phyloP scores from a whole-genome alignment of 1,139 yeast species.

The Yamadazyma aaseri region DNA sequence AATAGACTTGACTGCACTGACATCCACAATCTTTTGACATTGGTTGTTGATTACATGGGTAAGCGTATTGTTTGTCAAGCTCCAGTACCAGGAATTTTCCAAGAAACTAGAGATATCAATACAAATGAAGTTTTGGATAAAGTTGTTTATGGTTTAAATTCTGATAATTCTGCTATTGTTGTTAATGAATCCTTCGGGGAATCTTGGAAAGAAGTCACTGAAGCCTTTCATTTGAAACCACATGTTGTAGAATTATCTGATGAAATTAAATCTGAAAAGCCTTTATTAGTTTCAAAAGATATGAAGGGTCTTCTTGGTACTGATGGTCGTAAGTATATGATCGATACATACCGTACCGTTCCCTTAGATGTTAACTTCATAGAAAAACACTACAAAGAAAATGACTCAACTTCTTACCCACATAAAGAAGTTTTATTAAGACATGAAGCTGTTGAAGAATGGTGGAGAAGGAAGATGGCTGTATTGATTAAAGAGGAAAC shows the following conservation, averaged over 20 bases:
- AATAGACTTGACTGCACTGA: conserved; percentile 66
- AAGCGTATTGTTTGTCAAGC: conserved; percentile 88
- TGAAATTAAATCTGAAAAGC: conserved; percentile 34
- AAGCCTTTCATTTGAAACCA: conserved; percentile 73
- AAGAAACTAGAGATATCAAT: conserved; percentile 33
- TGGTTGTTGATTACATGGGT: conserved; percentile 87
- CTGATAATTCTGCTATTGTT: conserved; percentile 52
- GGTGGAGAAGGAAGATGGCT: conserved; percentile 77
- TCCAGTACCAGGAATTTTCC: conserved; percentile 95
- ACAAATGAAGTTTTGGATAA: conserved; percentile 38
- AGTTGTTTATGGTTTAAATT: conserved; percentile 73
- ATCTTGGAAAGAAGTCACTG: conserved; percentile 62
- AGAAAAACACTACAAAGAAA: conserved; percentile 49
- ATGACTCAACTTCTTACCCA: conserved; percentile 60
- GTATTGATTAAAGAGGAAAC: conserved; percentile 51
- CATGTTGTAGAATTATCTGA: conserved; percentile 51
- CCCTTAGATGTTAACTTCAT: conserved; percentile 82
- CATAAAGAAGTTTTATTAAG: conserved; percentile 78
- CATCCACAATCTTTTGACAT: conserved; percentile 70
- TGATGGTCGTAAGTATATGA: conserved; percentile 80
- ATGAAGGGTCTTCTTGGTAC: conserved; percentile 84
- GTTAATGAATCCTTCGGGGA: conserved; percentile 52
- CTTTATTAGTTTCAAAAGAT: conserved; percentile 69
- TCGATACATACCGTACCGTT: conserved; percentile 80
- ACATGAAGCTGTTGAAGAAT: conserved; percentile 85